Evolutionary conservation across 495 filamentous ascomycete species (phyloP).

Genomic region (Extremus antarcticus): DNA sequence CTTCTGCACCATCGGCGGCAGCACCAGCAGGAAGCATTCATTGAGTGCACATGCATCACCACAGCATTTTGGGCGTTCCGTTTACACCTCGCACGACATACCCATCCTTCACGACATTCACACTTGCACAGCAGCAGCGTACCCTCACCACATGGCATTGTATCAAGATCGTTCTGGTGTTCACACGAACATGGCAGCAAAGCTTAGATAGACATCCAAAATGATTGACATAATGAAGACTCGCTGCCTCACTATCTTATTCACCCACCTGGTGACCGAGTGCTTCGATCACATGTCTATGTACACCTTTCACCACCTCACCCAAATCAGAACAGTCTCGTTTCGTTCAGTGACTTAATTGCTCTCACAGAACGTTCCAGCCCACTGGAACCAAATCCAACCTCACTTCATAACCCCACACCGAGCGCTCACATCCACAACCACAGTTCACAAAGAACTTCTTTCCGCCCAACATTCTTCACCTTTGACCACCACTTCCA

Average conservation of each 20-base stretch:
- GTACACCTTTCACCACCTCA: no score
- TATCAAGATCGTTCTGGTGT: neutral
- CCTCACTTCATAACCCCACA: neutral
- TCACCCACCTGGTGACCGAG: no score
- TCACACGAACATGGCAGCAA: neutral
- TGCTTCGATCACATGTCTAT: neutral
- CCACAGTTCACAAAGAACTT: neutral
- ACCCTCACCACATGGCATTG: neutral
- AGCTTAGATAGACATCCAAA: neutral
- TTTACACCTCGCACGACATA: neutral
- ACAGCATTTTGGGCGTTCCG: conserved; percentile 2
- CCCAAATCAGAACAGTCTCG: no score
- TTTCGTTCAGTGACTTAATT: no score
- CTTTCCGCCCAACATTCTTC: neutral
- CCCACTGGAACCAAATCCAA: neutral
- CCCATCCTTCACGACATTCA: neutral
- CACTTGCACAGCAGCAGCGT: conserved; percentile 1
- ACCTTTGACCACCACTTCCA: neutral
- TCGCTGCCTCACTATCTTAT: neutral
- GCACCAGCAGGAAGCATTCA: neutral
- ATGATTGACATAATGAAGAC: neutral
- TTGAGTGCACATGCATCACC: neutral
- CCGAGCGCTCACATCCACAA: neutral
- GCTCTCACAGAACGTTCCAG: no score
- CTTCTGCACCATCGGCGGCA: no score